Evolutionary conservation across 1,284 basidiomycete genomes (phyloP).

Genomic region (Athelia psychrophila): DNA sequence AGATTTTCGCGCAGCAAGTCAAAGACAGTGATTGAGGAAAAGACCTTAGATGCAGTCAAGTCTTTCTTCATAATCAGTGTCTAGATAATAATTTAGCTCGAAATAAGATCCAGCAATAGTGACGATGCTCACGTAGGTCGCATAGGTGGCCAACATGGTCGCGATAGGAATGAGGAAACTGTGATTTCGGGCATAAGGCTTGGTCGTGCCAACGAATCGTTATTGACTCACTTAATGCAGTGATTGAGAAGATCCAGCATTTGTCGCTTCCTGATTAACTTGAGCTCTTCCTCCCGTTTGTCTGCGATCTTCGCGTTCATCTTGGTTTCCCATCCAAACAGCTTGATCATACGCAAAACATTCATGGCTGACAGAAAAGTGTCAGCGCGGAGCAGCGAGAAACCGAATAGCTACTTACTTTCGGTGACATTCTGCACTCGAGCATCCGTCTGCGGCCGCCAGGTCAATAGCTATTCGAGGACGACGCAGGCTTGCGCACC

Average conservation of each 20-base stretch:
- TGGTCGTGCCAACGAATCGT: neutral
- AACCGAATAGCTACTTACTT: slow-evolving; percentile 15
- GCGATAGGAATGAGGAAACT: slow-evolving; percentile 63
- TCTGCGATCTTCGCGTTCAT: slow-evolving; percentile 40
- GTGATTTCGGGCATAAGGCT: slow-evolving; percentile 4
- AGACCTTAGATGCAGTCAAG: slow-evolving; percentile 19
- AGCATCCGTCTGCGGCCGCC: slow-evolving; percentile 32
- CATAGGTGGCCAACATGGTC: slow-evolving; percentile 68
- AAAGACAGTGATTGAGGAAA: slow-evolving; percentile 21
- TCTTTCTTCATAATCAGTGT: slow-evolving; percentile 28
- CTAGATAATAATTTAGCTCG: slow-evolving; percentile 18
- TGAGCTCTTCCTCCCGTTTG: slow-evolving; percentile 58
- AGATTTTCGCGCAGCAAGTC: slow-evolving; percentile 13
- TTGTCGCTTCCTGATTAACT: slow-evolving; percentile 39
- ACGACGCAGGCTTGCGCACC: slow-evolving; percentile 7
- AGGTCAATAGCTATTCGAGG: too few relatives aligned
- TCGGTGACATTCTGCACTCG: slow-evolving; percentile 38
- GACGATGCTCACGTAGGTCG: slow-evolving; percentile 42
- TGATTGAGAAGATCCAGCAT: slow-evolving; percentile 34
- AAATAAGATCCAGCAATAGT: neutral
- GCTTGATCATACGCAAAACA: slow-evolving; percentile 47
- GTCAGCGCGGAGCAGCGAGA: too few relatives aligned
- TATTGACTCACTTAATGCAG: slow-evolving; percentile 32
- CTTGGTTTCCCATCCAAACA: slow-evolving; percentile 57
- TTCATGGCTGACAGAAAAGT: too few relatives aligned